Evolutionary conservation across 192 early-diverging fungal genomes (phyloP).

Genomic region (Podila minutissima): DNA sequence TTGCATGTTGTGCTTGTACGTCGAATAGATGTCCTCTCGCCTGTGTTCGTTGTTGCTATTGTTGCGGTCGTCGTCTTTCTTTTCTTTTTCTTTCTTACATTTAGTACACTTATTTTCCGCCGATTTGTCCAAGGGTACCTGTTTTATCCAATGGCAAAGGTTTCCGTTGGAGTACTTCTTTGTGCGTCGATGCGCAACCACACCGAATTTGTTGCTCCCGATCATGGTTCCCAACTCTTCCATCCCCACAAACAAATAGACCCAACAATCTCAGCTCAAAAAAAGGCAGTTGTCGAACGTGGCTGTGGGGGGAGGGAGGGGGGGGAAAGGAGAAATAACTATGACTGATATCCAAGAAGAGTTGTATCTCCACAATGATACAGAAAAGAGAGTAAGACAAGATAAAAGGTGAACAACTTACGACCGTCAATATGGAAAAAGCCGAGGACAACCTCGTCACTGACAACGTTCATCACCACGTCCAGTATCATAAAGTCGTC

Average conservation of each 20-base stretch:
- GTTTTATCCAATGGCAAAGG: neutral
- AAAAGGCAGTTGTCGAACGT: no score
- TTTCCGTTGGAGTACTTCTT: neutral
- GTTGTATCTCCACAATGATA: neutral
- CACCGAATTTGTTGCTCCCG: neutral
- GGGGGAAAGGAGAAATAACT: no score
- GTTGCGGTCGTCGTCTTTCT: neutral
- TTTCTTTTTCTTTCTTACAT: neutral
- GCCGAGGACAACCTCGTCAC: conserved; percentile 55
- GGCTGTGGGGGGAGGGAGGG: no score
- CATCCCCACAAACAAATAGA: no score
- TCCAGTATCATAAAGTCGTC: conserved; percentile 56
- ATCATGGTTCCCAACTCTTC: neutral
- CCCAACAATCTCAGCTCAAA: no score
- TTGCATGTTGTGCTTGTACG: no score
- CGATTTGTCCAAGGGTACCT: neutral
- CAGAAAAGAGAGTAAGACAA: neutral
- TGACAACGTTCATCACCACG: conserved; percentile 57
- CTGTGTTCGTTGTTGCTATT: neutral
- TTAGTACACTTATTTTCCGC: neutral
- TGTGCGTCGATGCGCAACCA: neutral
- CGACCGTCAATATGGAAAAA: conserved; percentile 56
- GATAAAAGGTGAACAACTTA: conserved; percentile 11
- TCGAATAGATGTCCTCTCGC: neutral
- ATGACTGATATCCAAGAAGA: no score